Evolutionary conservation across 768 basidiomycete genomes (phyloP), one percentile per base, ranked within the genome.

Genomic region (Xerocomus spinulosus): DNA sequence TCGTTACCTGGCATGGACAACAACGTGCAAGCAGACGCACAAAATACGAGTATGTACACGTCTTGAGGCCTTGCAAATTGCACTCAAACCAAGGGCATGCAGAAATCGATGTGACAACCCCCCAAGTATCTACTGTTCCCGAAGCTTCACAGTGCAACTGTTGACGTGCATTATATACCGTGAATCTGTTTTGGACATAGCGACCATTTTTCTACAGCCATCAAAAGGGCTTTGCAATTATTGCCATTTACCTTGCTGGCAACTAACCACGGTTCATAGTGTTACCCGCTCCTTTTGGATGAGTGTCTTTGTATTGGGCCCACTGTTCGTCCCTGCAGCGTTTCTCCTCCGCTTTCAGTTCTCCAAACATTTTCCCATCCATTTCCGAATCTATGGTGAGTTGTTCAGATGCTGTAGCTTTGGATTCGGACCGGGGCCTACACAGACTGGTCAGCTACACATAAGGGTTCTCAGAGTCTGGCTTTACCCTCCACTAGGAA

Each of bases 1-100:
- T 93, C 93, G 3, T 70, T 99, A 42, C 95, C 96, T 17, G 96
- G 96, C 12, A 93, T 93, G 82, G 92, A 94, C 60, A 92, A 87
- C 65, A 89, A 85, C 29, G 74, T 59, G 20, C 82, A 84, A 54
- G 70, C 67, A 33, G 78, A 84, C 52, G 60, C 74, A n/a, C 72
- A 76, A 52, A 79, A 77, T 47, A 56, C 75, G 14, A 77, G 78
- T 79, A 58, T 26, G 65, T 61, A 38, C 40, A 35, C 38, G 43
- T 4, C 26, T 35, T 33, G 32, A n/a, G 14, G 26, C 30, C 29
- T 30, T 38, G 34, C 23, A 28, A 25, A 57, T 32, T 21, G 5
- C 13, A 18, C 30, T 42, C 52, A 53, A 55, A 42, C 24, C 33
- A 28, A 35, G 15, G 8, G 18, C 12, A 40, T 45, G 41, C 63